These are phyloP conservation scores for Monoraphidium neglectum DNA, from an alignment of 139 green algal species.

Conservation along the genomic window DNA sequence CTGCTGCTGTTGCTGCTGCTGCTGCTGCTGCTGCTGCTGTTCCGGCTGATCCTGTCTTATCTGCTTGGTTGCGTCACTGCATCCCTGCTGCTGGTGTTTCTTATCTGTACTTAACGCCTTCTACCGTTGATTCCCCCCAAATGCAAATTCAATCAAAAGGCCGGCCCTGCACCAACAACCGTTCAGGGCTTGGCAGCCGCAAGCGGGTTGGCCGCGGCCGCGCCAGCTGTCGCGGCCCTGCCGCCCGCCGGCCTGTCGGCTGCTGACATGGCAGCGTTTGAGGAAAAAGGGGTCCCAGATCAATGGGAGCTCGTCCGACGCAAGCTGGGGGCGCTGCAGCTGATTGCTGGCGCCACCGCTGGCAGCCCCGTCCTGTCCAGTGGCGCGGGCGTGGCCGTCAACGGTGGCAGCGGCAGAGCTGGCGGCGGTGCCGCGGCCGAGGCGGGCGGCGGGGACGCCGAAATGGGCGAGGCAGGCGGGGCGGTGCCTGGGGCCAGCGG, in stretches of 20 bases:
- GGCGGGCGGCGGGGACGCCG: background rate
- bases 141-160: too few relatives aligned
- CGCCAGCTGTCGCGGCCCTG: conserved; percentile 5
- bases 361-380: conserved; percentile 1
- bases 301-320: conserved; percentile 23
- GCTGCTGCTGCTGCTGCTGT: too few relatives aligned
- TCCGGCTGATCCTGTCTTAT: too few relatives aligned
- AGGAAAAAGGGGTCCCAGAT: conserved; percentile 21
- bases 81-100: too few relatives aligned
- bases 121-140: too few relatives aligned
- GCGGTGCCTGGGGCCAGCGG: background rate
- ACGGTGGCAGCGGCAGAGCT: background rate
- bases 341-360: conserved; percentile 51
- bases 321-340: conserved; percentile 83
- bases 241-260: conserved; percentile 24
- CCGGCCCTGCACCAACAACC: too few relatives aligned
- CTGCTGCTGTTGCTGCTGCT: too few relatives aligned
- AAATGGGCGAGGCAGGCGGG: background rate
- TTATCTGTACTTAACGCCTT: too few relatives aligned
- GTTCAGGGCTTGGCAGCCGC: too few relatives aligned
- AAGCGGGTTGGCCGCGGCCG: background rate
- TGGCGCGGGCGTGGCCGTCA: background rate
- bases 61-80: too few relatives aligned
- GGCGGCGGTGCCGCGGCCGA: background rate
- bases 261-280: conserved; percentile 19